Base-by-base conservation (phyloP, 495 filamentous ascomycete species). In the Paragyromitra xinjiangensis region DNA sequence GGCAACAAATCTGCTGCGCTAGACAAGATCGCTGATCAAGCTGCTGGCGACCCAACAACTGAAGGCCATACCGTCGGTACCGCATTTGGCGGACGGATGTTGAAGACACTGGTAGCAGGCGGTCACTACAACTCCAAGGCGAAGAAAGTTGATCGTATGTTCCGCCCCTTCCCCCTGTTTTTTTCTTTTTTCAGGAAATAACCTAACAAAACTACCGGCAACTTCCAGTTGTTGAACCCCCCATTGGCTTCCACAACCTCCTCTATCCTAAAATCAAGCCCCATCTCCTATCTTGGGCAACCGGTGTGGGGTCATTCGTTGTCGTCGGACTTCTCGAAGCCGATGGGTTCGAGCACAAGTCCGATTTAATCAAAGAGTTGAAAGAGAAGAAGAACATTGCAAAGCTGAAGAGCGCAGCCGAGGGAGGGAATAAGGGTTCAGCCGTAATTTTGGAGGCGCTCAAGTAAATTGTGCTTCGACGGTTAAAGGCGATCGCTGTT, bases 51-150 rank as follows among this genome's bases (percentile, higher is more conserved):
- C 78, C 88, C 91, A 22, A 87, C 87, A 34, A 83, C 81, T 26
- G 82, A 85, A 44, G 83, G 80, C 0, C 91, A 92, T 80, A 85
- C 91, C 59, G 88, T 87, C 29, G 84, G 85, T 66, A 87, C 87
- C 0, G 85, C 93, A 2, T 87, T 89, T 69, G 91, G 90, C 1
- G 92, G 93, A n/a, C 90, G 92, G 63, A 92, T 97, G 90, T 88
- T 97, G 74, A 98, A 97, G 84, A 91, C 91, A 0, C 87, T 99
- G 1, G 92, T 97, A 34, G 88, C 91, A 42, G 95, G 95, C 24
- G 95, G 96, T 9, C 89, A 88, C 29, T 99, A 91, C 83, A 93
- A 97, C 84, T 86, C 85, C 26, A 87, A 86, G 44, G 86, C 87
- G 2, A 93, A 92, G 83, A 88, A 86, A 61, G 84, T 97, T 56